Base-by-base conservation (phyloP, 2,329 filamentous ascomycete genomes). In the Fusarium newnesense region DNA sequence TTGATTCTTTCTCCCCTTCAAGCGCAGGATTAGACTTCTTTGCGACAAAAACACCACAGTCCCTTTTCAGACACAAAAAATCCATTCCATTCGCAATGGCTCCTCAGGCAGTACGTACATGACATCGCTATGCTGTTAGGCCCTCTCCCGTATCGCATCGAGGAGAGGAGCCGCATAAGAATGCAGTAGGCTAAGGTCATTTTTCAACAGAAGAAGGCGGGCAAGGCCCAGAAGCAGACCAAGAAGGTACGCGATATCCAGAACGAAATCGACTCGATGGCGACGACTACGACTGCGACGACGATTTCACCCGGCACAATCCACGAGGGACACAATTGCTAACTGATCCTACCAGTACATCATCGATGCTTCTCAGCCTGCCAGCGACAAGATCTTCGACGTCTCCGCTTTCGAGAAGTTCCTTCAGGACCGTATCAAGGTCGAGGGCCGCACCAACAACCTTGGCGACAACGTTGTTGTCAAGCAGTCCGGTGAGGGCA, bases 341-440 rank as follows among this genome's bases (percentile, higher is more conserved):
- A 67, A 78, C 69, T 40, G 30, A 32, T 61, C 3, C 19, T 24
- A 21, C 26, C 79, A 97, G 96, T 99, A 94, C 92, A 92, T 97
- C 90, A 98, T 99, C 94, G 97, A 99, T 90, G 96, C 95, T 86
- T 95, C 94, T 82, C 96, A 98, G 89, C 96, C 96, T 82, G 95
- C 95, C 80, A 94, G 91, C 89, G 96, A 99, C 91, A 98, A 98
- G 93, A 99, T 99, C 91, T 98, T 99, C 92, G 96, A 99, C 86
- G 92, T 97, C 85, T 92, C 94, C 81, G 95, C 95, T 80, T 99
- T 99, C 86, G 95, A 98, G 89, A 98, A 98, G 92, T 99, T 99
- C 93, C 94, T 99, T 76, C 95, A 98, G 91, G 96, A 98, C 88
- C 95, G 94, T 88, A 97, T 99, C 92, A 99, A 99, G 94, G 95